These are phyloP conservation scores for Musa itinerans DNA, from an alignment of 176 grass and related monocot genomes.

Conservation along the genomic window DNA sequence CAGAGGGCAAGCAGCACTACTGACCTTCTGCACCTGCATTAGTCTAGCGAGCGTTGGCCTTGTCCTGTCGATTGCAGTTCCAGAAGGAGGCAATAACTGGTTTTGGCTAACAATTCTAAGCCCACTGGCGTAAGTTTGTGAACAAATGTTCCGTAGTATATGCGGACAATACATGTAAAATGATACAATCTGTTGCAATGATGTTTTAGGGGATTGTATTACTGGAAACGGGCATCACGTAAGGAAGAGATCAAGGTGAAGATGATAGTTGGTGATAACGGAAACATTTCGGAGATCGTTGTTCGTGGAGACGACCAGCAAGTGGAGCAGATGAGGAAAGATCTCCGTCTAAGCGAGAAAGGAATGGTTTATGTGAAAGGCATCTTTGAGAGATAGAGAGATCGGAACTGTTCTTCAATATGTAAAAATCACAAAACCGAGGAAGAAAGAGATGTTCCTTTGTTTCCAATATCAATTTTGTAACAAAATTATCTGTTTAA, in stretches of 20 bases:
- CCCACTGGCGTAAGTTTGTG: constrained; percentile 64
- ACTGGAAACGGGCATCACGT: constrained; percentile 83
- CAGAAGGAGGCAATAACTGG: constrained; percentile 92
- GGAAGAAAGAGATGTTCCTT: background rate
- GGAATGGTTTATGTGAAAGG: constrained; percentile 95
- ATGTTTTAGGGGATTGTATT: constrained; percentile 70
- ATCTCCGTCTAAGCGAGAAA: constrained; percentile 66
- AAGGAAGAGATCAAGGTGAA: constrained; percentile 96
- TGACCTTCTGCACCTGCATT: constrained; percentile 91
- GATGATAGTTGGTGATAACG: constrained; percentile 47
- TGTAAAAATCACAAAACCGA: background rate
- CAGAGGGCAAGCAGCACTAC: constrained; percentile 78
- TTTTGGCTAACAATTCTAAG: constrained; percentile 90
- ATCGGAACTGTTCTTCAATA: background rate
- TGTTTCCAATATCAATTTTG: constrained; percentile 24
- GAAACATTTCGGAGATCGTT: constrained; percentile 56
- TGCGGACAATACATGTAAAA: background rate
- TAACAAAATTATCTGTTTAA: constrained; percentile 7
- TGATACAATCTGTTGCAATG: constrained; percentile 16
- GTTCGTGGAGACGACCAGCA: constrained; percentile 77
- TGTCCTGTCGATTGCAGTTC: constrained; percentile 82
- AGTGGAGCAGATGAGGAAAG: constrained; percentile 86
- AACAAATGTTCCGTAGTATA: background rate
- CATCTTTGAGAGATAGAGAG: constrained; percentile 53
- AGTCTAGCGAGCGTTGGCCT: constrained; percentile 86